Conservation (phyloP, 805 yeast genomes). For the Ogataea ramenticola region DNA sequence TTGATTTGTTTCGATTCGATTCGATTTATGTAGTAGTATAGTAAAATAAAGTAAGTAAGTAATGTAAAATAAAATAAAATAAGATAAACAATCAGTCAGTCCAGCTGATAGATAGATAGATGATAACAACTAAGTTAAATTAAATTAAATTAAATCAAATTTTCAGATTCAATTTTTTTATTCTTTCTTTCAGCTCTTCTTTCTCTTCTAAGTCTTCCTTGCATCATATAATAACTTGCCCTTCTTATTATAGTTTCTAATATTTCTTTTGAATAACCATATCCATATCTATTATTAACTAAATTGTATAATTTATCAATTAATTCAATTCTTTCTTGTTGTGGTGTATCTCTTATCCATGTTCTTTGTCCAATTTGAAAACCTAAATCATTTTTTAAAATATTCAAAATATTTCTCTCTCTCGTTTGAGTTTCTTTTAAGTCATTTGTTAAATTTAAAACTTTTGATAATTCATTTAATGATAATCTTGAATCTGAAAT, state of each 20-base stretch:
- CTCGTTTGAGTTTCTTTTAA: slow-evolving; percentile 49
- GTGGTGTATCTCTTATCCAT: slow-evolving; percentile 76
- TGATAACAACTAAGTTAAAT: too few species aligned
- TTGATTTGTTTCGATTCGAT: too few species aligned
- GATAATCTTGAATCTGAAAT: slow-evolving; percentile 49
- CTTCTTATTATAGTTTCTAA: slow-evolving; percentile 72
- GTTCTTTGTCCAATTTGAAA: slow-evolving; percentile 73
- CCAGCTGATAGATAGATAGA: background rate
- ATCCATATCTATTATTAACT: slow-evolving; percentile 40
- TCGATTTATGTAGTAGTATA: too few species aligned
- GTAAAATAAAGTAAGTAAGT: background rate
- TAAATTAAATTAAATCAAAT: too few species aligned
- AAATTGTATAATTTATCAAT: slow-evolving; percentile 41
- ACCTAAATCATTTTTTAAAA: slow-evolving; percentile 51
- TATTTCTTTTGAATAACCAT: slow-evolving; percentile 44
- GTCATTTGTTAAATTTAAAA: slow-evolving; percentile 39
- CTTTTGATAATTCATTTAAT: slow-evolving; percentile 45
- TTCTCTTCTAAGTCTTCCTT: slow-evolving; percentile 63
- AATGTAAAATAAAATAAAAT: background rate
- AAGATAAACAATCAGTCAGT: too few species aligned
- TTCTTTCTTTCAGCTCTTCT: slow-evolving; percentile 42
- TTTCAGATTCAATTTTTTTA: slow-evolving; percentile 1
- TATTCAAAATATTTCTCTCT: slow-evolving; percentile 44
- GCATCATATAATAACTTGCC: slow-evolving; percentile 77
- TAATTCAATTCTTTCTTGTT: slow-evolving; percentile 39